Conservation (phyloP, 169 alveolate species). For the Plasmodium yoelii region DNA sequence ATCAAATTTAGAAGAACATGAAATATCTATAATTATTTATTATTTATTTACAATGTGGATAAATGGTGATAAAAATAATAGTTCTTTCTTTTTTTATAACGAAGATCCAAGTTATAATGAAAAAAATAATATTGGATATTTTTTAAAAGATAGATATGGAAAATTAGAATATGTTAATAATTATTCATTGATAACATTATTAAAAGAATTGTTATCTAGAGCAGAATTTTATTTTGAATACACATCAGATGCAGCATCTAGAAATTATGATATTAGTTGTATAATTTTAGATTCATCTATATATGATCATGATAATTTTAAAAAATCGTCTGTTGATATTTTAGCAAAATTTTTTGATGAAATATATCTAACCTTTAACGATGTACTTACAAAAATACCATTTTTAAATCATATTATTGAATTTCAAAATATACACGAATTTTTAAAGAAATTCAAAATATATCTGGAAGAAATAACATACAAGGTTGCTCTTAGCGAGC, state of each 20-base stretch:
- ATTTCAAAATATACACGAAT: conserved; percentile 48
- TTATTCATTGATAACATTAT: conserved; percentile 48
- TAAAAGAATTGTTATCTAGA: conserved; percentile 63
- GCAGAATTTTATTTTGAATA: conserved; percentile 70
- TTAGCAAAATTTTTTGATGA: conserved; percentile 35
- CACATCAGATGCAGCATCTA: conserved; percentile 67
- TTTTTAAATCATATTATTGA: conserved; percentile 41
- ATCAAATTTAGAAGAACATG: conserved; percentile 40
- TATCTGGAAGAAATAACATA: conserved; percentile 49
- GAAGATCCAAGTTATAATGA: conserved; percentile 56
- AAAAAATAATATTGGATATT: conserved; percentile 41
- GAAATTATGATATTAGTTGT: conserved; percentile 73
- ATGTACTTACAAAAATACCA: conserved; percentile 33
- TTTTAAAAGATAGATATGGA: conserved; percentile 71
- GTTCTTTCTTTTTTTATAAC: conserved; percentile 61
- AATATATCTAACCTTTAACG: conserved; percentile 55
- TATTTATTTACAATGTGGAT: conserved; percentile 73
- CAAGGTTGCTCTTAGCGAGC: conserved; percentile 27
- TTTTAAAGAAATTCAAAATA: conserved; percentile 36
- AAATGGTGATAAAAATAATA: conserved; percentile 54
- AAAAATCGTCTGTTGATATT: conserved; percentile 45
- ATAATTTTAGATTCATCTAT: conserved; percentile 61
- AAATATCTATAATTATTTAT: conserved; percentile 49
- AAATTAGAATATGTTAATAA: conserved; percentile 33
- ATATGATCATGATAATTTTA: conserved; percentile 44